Evolutionary conservation across 345 rosid species (phyloP).

Genomic region (Erysimum cheiranthoides): DNA sequence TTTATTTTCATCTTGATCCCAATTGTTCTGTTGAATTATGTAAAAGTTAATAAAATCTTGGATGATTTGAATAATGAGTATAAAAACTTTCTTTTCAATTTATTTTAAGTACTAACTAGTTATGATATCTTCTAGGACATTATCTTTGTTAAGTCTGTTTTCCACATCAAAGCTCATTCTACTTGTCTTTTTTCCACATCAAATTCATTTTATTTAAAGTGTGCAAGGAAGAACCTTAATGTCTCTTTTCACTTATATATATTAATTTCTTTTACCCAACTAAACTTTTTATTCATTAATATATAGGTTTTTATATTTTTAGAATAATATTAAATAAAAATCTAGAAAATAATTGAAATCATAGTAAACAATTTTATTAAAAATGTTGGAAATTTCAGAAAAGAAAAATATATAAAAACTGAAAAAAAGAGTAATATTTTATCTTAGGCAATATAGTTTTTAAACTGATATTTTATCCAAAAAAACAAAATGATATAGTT

Average conservation of each 20-base stretch:
- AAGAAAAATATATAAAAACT: neutral
- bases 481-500: no score
- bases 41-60: neutral
- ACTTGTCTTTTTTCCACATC: neutral
- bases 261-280: constrained; percentile 9
- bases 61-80: neutral
- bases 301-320: neutral
- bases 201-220: constrained; percentile 18
- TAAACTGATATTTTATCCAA: no score
- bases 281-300: neutral
- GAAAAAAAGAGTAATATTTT: neutral
- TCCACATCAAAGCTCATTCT: neutral
- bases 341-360: neutral
- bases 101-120: neutral
- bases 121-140: neutral
- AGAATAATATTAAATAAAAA: neutral
- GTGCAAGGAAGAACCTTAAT: constrained; percentile 34
- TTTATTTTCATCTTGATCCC: constrained; percentile 6
- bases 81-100: neutral
- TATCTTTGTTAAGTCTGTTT: neutral
- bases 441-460: neutral
- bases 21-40: constrained; percentile 9
- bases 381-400: neutral
- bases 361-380: neutral
- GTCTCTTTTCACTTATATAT: neutral